Evolutionary conservation across 129 eudicot species (phyloP), one percentile per base, ranked within the genome.

Genomic region (Glebionis coronaria): DNA sequence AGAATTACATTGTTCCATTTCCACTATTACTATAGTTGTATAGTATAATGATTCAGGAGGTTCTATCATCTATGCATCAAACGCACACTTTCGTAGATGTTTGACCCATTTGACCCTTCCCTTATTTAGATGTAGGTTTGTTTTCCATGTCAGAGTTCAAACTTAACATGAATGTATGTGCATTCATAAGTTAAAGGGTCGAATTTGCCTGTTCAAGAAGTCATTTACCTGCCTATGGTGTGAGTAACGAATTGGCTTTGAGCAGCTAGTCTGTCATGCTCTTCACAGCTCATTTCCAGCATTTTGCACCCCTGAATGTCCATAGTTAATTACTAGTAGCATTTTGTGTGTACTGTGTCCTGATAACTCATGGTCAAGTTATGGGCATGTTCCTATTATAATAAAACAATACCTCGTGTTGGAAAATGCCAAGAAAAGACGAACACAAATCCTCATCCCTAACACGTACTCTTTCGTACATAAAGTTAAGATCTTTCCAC

Each of bases 251-350:
- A 84, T 61, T 88, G 95, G 56, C 82, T 84, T 73, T 73, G 50
- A 12, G 95, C 88, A 52, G 95, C 79, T 44, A 84, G 66, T 70
- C 64, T 76, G 51, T 88, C 95, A 61, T 88, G 95, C 76, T 84
- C 88, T 80, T 88, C 84, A 61, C 91, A 88, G 63, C 67, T 76
- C 88, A 88, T 84, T 71, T 88, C 84, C 60, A 88, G 52, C 88
- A 88, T 84, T 76, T 75, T 82, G 84, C 91, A 88, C 51, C 95
- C 95, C 95, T 88, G 84, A 56, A 31, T 21, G 53, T 56, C 13
- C 31, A 55, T 46, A 55, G 11, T 11, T 20, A 27, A 54, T 56
- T 56, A n/a, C n/a, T n/a, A n/a, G n/a, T n/a, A 25, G 31, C 35
- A 29, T 29, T 29, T 29, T 56, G 31, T 56, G 40, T 25, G 40